These are phyloP conservation scores for Globisporangium parvum DNA, from an alignment of 352 stramenopile species.

Conservation along the genomic window DNA sequence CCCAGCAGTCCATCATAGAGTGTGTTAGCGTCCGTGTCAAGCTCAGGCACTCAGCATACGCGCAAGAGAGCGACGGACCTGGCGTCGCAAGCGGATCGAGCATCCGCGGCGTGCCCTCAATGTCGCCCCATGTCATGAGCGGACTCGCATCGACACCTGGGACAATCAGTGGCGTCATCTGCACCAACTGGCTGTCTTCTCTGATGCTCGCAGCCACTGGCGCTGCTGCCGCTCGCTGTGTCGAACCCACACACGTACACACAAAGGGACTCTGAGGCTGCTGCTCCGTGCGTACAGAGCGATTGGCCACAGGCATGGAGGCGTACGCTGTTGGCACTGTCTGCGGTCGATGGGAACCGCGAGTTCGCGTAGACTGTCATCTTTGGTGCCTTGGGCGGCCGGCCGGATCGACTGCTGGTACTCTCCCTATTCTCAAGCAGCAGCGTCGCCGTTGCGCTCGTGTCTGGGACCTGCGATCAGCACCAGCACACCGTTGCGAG, in stretches of 20 bases:
- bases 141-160: slow-evolving; percentile 68
- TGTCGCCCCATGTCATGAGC: slow-evolving; percentile 83
- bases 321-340: not conserved
- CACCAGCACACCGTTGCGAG: not conserved
- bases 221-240: not conserved
- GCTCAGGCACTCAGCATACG: not conserved
- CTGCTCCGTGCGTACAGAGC: not conserved
- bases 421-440: slow-evolving; percentile 38
- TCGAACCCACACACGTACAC: slow-evolving; percentile 1
- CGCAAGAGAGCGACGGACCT: slow-evolving; percentile 20
- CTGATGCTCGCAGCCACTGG: not conserved
- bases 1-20: not conserved
- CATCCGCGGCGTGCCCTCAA: slow-evolving; percentile 71
- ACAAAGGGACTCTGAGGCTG: not conserved
- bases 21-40: not conserved
- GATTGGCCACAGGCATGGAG: not conserved
- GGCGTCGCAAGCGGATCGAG: slow-evolving; percentile 29
- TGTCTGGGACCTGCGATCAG: slow-evolving; percentile 11
- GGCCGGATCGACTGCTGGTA: slow-evolving; percentile 19
- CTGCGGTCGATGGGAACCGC: slow-evolving; percentile 30
- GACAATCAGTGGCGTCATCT: slow-evolving; percentile 75
- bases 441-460: slow-evolving; percentile 13
- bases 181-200: slow-evolving; percentile 45
- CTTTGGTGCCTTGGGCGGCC: slow-evolving; percentile 25
- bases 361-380: slow-evolving; percentile 74